These are phyloP conservation scores for Fulvia fulva DNA, from an alignment of 2,329 filamentous ascomycete species.

Conservation along the genomic window DNA sequence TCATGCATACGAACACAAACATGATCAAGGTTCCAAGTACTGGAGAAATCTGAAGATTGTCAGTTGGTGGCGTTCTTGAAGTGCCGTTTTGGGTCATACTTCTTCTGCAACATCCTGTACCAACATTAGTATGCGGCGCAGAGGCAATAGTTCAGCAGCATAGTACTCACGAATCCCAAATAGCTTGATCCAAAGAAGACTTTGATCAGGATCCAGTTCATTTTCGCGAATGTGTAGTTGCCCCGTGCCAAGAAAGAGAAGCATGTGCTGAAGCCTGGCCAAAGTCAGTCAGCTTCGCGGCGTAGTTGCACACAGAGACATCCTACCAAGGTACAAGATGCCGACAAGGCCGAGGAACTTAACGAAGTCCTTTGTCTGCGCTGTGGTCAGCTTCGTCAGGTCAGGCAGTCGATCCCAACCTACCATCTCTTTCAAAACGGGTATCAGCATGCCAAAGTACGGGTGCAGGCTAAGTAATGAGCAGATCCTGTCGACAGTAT, in stretches of 20 bases:
- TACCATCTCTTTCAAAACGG: slow-evolving; percentile 88
- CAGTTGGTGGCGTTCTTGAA: slow-evolving; percentile 10
- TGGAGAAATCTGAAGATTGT: slow-evolving; percentile 39
- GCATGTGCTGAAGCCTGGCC: slow-evolving; percentile 76
- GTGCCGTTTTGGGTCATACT: slow-evolving; percentile 25
- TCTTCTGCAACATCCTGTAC: slow-evolving; percentile 45
- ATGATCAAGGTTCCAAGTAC: slow-evolving; percentile 51
- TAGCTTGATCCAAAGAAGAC: slow-evolving; percentile 77
- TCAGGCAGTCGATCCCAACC: neutral
- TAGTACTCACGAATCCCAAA: slow-evolving; percentile 64
- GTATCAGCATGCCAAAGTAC: slow-evolving; percentile 86
- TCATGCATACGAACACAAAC: slow-evolving; percentile 71
- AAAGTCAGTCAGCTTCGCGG: slow-evolving; percentile 5
- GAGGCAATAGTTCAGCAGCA: neutral
- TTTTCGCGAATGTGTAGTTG: slow-evolving; percentile 59
- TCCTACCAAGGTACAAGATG: slow-evolving; percentile 69
- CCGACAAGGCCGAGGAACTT: slow-evolving; percentile 76
- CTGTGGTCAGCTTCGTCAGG: slow-evolving; percentile 3
- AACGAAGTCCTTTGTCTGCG: slow-evolving; percentile 74
- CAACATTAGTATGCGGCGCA: slow-evolving; percentile 8
- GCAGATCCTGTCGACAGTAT: slow-evolving; percentile 58
- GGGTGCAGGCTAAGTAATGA: slow-evolving; percentile 82
- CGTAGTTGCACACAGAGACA: slow-evolving; percentile 10
- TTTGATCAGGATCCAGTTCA: slow-evolving; percentile 58
- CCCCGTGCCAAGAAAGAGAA: slow-evolving; percentile 75